A percentile compares a stretch with the other conserved stretches of the same genome.
Conservation (phyloP, 2,329 filamentous ascomycete genomes). For the Blastomyces parvus region DNA sequence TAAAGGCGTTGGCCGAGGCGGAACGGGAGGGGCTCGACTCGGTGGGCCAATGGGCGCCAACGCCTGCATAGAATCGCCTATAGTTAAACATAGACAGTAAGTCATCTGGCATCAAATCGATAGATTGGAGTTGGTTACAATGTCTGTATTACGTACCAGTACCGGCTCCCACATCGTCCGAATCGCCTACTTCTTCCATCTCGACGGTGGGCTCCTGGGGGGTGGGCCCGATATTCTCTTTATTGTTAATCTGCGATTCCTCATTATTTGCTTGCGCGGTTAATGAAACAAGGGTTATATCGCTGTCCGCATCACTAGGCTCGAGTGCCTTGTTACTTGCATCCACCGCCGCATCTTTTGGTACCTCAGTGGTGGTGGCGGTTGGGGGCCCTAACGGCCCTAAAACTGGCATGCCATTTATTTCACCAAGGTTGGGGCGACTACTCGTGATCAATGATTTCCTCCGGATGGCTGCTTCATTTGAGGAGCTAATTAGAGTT, state of each 20-base stretch:
- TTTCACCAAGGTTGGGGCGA: constrained; percentile 32
- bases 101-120: constrained; percentile 5
- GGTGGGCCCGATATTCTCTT: constrained; percentile 30
- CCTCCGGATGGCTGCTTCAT: constrained; percentile 44
- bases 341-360: constrained; percentile 20
- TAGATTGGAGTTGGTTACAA: background rate
- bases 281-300: constrained; percentile 31
- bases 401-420: constrained; percentile 37
- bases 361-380: constrained; percentile 17
- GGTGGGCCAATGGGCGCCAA: constrained; percentile 28
- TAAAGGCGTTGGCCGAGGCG: constrained; percentile 41
- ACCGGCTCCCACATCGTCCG: constrained; percentile 12
- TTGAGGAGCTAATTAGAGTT: constrained; percentile 56
- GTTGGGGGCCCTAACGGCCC: constrained; percentile 38
- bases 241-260: constrained; percentile 24
- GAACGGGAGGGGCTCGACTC: constrained; percentile 49
- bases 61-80: constrained; percentile 1
- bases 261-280: constrained; percentile 9
- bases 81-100: background rate
- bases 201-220: constrained; percentile 20
- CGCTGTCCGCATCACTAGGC: constrained; percentile 22
- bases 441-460: constrained; percentile 35
- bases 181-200: constrained; percentile 19
- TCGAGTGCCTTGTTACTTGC: constrained; percentile 9
- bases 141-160: background rate